These are phyloP conservation scores for Coemansia sp. DNA, from an alignment of 192 early-diverging fungal species.

Conservation along the genomic window DNA sequence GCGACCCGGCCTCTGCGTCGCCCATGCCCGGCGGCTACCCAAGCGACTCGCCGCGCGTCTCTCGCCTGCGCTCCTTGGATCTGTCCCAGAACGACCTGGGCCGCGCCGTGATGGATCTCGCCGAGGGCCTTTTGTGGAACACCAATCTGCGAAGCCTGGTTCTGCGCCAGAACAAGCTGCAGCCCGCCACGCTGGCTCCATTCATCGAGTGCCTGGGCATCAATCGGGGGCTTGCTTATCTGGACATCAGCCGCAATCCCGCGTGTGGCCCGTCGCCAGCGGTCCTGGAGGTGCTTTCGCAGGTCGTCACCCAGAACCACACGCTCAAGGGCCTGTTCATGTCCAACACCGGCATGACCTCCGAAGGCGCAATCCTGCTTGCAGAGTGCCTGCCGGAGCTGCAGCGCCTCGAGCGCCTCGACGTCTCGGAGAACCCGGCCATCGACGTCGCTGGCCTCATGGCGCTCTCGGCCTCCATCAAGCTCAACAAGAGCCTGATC, in stretches of 20 bases:
- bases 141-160: slow-evolving; percentile 41
- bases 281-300: slow-evolving; percentile 39
- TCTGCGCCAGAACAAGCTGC: slow-evolving; percentile 55
- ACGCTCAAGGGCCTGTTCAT: slow-evolving; percentile 61
- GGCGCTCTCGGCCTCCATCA: slow-evolving; percentile 77
- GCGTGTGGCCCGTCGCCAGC: slow-evolving; percentile 41
- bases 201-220: slow-evolving; percentile 53
- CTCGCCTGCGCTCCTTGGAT: slow-evolving; percentile 45
- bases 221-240: slow-evolving; percentile 50
- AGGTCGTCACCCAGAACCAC: slow-evolving; percentile 59
- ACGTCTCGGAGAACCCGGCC: slow-evolving; percentile 70
- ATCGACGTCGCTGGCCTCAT: slow-evolving; percentile 79
- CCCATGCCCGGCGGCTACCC: slow-evolving; percentile 7
- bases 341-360: slow-evolving; percentile 60
- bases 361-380: slow-evolving; percentile 75
- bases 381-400: slow-evolving; percentile 82
- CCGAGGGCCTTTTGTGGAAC: slow-evolving; percentile 52
- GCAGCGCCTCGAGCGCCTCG: slow-evolving; percentile 62
- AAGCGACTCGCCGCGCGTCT: slow-evolving; percentile 40
- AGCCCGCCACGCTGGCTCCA: slow-evolving; percentile 40
- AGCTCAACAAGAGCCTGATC: slow-evolving; percentile 71
- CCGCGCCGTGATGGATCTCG: slow-evolving; percentile 43
- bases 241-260: slow-evolving; percentile 61
- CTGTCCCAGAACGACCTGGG: slow-evolving; percentile 53
- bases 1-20: slow-evolving; percentile 9